phyloP scores from a whole-genome alignment of 1,284 basidiomycete species.

The Agroathelia rolfsii region DNA sequence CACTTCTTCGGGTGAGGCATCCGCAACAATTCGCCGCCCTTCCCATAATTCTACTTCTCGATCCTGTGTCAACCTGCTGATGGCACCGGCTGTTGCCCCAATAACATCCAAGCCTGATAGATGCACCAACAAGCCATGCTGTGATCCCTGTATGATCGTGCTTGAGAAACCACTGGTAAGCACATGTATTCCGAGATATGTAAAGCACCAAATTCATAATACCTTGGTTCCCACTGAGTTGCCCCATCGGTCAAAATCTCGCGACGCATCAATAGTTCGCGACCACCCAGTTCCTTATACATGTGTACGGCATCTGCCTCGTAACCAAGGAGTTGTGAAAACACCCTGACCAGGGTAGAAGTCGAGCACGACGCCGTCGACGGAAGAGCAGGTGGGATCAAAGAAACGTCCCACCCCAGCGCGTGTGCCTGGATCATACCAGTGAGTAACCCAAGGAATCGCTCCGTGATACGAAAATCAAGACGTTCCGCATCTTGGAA shows the following conservation, averaged over 20 bases:
- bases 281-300: constrained; percentile 60
- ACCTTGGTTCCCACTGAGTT: constrained; percentile 58
- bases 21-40: constrained; percentile 43
- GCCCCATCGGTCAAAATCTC: constrained; percentile 39
- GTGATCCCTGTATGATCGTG: constrained; percentile 46
- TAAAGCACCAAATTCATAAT: constrained; percentile 7
- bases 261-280: constrained; percentile 53
- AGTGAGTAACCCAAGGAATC: constrained; percentile 38
- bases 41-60: constrained; percentile 56
- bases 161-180: constrained; percentile 25
- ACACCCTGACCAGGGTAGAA: constrained; percentile 34
- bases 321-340: constrained; percentile 48
- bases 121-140: constrained; percentile 47
- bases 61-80: constrained; percentile 49
- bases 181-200: background rate
- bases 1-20: constrained; percentile 37
- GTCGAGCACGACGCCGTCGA: constrained; percentile 44
- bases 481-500: constrained; percentile 21
- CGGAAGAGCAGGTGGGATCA: constrained; percentile 35
- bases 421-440: constrained; percentile 40
- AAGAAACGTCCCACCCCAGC: constrained; percentile 44
- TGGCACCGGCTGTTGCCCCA: constrained; percentile 50
- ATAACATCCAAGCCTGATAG: constrained; percentile 52
- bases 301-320: constrained; percentile 48
- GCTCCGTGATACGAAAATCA: constrained; percentile 26